Base-by-base conservation (phyloP, 768 basidiomycete genomes). In the Psilocybe cubensis region DNA sequence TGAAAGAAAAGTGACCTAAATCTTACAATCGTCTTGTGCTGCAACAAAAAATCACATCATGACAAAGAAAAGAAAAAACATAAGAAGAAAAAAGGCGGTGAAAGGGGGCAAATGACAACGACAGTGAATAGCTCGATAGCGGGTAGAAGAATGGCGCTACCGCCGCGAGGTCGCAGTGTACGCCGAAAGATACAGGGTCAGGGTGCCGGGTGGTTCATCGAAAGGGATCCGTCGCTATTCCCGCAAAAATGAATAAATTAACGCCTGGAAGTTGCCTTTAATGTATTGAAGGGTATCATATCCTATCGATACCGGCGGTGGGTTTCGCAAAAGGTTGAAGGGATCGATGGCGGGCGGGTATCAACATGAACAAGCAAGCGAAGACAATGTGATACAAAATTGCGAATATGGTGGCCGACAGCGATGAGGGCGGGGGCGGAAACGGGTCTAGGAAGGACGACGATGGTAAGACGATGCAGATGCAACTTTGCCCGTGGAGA, bases 21-120 rank as follows among this genome's bases (percentile, higher is more conserved):
- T 66, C 64, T 60, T 66, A 65, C 60, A 68, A 61, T 64, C 59
- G 59, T 63, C 59, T 54, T 65, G 63, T 66, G 63, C 64, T 66
- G 66, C 66, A 64, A 42, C 54, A 65, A 58, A 55, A 63, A 54
- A 61, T 58, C 49, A 54, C 58, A 55, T 51, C 56, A 53, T 38
- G 44, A 52, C 45, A 51, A 47, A 56, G 56, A 61, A 52, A 52
- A 50, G 44, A 35, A 45, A 56, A 45, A 47, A 33, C 28, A 49
- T 28, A 27, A 25, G 27, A 54, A 31, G 25, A 52, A 60, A 52
- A 31, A 42, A 44, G 12, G 47, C 53, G 29, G 41, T 48, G 52
- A 54, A 42, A 23, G 47, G 35, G 52, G 23, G 35, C 52, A 8
- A 27, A 54, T 52, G 31, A 57, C 47, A 50, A 59, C 46, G n/a